Conservation (phyloP, 1,284 basidiomycete species). For the Ceratobasidium sp. region DNA sequence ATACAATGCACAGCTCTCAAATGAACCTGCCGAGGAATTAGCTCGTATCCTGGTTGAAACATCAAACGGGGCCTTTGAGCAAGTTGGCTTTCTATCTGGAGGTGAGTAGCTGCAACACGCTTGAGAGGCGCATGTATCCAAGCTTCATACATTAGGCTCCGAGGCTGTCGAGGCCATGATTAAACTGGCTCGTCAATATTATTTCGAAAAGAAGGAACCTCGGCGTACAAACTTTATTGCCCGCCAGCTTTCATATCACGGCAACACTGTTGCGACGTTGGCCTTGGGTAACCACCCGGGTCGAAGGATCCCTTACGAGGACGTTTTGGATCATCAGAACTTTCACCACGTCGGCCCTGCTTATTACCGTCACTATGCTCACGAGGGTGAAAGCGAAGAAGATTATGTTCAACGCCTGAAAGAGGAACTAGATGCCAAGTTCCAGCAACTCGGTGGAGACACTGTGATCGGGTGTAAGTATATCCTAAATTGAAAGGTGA, state of each 20-base stretch:
- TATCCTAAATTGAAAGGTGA: neutral
- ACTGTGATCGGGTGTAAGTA: constrained; percentile 77
- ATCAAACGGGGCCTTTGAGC: constrained; percentile 74
- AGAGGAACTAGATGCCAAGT: constrained; percentile 83
- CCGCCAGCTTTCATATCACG: constrained; percentile 81
- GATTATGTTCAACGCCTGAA: constrained; percentile 76
- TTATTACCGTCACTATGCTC: constrained; percentile 79
- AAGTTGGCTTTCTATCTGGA: constrained; percentile 72
- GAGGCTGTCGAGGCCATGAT: constrained; percentile 85
- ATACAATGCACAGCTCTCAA: constrained; percentile 80
- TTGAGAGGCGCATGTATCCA: neutral
- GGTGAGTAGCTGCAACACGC: constrained; percentile 52
- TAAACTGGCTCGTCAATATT: constrained; percentile 73
- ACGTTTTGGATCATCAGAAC: constrained; percentile 64
- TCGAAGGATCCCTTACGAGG: constrained; percentile 70
- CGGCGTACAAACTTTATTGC: constrained; percentile 78
- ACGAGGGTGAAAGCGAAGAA: constrained; percentile 70
- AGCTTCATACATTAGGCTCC: constrained; percentile 59
- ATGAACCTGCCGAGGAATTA: constrained; percentile 76
- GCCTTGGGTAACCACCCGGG: constrained; percentile 68
- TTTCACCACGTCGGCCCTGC: constrained; percentile 86
- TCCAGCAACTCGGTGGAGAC: constrained; percentile 76
- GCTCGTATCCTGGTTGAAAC: constrained; percentile 65
- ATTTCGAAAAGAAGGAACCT: constrained; percentile 61
- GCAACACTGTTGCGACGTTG: constrained; percentile 77